A percentile compares a stretch with the other conserved stretches of the same genome.
phyloP scores from a whole-genome alignment of 169 alveolate species.

The Cryptosporidium canis region DNA sequence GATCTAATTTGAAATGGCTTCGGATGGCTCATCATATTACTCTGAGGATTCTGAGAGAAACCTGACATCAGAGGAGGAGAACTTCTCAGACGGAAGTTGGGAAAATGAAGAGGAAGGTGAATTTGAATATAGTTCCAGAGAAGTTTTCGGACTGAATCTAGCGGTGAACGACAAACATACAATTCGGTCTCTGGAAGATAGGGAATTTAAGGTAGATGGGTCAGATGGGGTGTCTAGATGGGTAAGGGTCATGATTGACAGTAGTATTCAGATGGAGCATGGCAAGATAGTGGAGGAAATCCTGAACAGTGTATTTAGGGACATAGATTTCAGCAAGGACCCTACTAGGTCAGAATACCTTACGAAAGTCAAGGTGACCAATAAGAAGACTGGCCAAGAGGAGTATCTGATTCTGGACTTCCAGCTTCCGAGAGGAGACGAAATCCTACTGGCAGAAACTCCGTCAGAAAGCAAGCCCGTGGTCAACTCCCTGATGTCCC shows the following conservation, averaged over 20 bases:
- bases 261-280: slow-evolving; percentile 40
- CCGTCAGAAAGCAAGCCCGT: slow-evolving; percentile 54
- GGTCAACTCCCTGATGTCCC: slow-evolving; percentile 30
- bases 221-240: slow-evolving; percentile 9
- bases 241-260: slow-evolving; percentile 48
- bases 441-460: slow-evolving; percentile 20
- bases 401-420: slow-evolving; percentile 13
- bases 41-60: slow-evolving; percentile 51
- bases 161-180: neutral
- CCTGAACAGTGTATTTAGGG: neutral
- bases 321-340: neutral
- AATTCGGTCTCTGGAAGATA: neutral
- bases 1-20: neutral
- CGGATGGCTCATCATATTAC: slow-evolving; percentile 47
- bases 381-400: neutral
- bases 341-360: neutral
- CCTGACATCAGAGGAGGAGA: slow-evolving; percentile 34
- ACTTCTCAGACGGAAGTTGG: neutral
- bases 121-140: slow-evolving; percentile 1
- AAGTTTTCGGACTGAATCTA: slow-evolving; percentile 42
- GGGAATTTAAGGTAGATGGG: slow-evolving; percentile 13
- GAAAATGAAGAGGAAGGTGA: slow-evolving; percentile 32
- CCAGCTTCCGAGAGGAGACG: slow-evolving; percentile 59
- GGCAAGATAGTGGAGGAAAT: neutral
- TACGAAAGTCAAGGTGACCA: neutral